Base-by-base conservation (phyloP, 768 basidiomycete genomes). In the Thelephora aurantiotincta region DNA sequence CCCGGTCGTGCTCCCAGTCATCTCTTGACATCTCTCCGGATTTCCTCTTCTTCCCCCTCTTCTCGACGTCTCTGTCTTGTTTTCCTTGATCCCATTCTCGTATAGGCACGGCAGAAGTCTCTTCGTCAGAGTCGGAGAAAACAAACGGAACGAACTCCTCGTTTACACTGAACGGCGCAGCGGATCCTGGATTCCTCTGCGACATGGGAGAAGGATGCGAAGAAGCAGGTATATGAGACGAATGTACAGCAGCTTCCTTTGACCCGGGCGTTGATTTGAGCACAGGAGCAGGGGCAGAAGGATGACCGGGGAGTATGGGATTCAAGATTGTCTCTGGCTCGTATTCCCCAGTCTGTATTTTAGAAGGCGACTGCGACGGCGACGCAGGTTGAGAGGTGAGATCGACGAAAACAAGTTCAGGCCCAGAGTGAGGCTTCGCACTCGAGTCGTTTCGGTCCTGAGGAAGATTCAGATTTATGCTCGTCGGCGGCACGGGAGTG, bases 21-120 rank as follows among this genome's bases (percentile, higher is more conserved):
- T 55, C 57, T 37, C 50, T 47, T 4, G 26, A 30, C 26, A 68
- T 59, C 54, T 68, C 60, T 43, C 69, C 75, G 44, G 65, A 60
- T 52, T 69, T 73, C 33, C 80, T 66, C 57, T 75, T 80, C 49
- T 60, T 57, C 42, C 59, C 63, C n/a, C 50, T 50, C 44, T 47
- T 37, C 20, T 54, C 56, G 1, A 45, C 36, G 12, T 52, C 52
- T 20, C 35, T n/a, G n/a, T 37, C 43, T 14, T 23, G 36, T 26
- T 58, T 58, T 0, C 57, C 57, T 35, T 51, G 48, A 38, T 61
- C 60, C 58, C 57, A 59, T 43, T 59, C 56, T 20, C 60, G 36
- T 9, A 46, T 52, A 7, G 54, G 52, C 4, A 48, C 45, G 19
- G 35, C 51, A 18, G 20, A 45, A n/a, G 54, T 46, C 30, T 50